phyloP scores from a whole-genome alignment of 805 yeast genomes.

The Sungouiella thailandica region DNA sequence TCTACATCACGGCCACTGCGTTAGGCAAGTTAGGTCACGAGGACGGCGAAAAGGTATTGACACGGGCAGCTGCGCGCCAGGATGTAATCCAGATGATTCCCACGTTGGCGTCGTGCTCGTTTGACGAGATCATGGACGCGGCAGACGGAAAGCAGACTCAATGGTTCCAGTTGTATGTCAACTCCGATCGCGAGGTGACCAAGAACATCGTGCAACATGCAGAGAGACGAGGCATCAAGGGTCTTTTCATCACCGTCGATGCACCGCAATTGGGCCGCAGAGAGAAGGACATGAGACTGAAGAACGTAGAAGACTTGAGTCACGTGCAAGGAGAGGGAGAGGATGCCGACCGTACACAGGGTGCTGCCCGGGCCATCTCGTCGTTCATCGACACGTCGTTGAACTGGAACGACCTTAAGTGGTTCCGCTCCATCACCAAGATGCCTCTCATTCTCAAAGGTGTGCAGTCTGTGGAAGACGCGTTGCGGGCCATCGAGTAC shows the following conservation, averaged over 20 bases:
- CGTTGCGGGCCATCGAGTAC: conserved; percentile 50
- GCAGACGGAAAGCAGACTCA: conserved; percentile 31
- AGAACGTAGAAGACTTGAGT: conserved; percentile 23
- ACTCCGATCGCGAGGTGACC: conserved; percentile 30
- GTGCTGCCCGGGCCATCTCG: conserved; percentile 77
- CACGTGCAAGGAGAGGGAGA: conserved; percentile 36
- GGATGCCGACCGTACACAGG: conserved; percentile 62
- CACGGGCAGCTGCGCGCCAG: conserved; percentile 35
- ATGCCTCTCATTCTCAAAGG: conserved; percentile 61
- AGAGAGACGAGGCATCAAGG: conserved; percentile 39
- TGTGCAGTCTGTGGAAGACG: conserved; percentile 62
- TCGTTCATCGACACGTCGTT: conserved; percentile 58
- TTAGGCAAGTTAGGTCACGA: conserved; percentile 40
- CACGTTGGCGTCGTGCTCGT: conserved; percentile 33
- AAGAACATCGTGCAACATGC: conserved; percentile 30
- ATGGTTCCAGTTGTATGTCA: conserved; percentile 48
- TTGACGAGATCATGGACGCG: conserved; percentile 38
- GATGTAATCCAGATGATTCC: conserved; percentile 47
- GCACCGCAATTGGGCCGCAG: conserved; percentile 62
- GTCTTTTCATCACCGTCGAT: conserved; percentile 51
- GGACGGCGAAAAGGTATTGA: conserved; percentile 39
- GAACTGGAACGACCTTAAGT: conserved; percentile 34
- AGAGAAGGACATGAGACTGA: conserved; percentile 78
- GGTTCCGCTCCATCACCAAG: conserved; percentile 36
- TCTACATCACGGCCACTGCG: conserved; percentile 48